phyloP scores from a whole-genome alignment of 352 stramenopile genomes.

The Phytophthora foliorum region DNA sequence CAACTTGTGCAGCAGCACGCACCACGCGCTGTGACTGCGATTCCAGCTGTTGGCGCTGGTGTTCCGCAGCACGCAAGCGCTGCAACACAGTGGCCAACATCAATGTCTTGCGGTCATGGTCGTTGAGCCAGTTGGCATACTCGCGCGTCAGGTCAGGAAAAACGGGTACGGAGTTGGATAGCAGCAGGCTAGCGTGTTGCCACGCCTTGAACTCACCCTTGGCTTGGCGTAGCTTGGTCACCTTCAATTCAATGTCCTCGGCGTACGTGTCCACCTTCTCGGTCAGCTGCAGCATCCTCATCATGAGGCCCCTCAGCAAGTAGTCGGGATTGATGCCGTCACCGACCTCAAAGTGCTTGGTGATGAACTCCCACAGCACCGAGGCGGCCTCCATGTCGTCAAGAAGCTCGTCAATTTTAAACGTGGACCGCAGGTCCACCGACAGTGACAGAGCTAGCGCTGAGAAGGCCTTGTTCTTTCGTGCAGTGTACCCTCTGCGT shows the following conservation, averaged over 20 bases:
- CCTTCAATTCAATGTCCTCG: slow-evolving; percentile 6
- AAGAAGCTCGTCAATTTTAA: slow-evolving; percentile 4
- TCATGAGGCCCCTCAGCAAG: background rate
- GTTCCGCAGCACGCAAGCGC: slow-evolving; percentile 4
- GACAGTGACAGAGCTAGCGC: slow-evolving; percentile 1
- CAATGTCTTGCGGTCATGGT: slow-evolving; percentile 2
- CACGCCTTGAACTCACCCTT: slow-evolving; percentile 10
- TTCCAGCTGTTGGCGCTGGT: slow-evolving; percentile 3
- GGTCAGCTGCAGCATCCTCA: slow-evolving; percentile 1
- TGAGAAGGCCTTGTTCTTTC: slow-evolving; percentile 5
- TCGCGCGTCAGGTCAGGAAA: slow-evolving; percentile 3
- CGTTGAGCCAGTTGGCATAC: slow-evolving; percentile 7
- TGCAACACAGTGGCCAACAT: slow-evolving; percentile 2
- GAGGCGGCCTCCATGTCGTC: slow-evolving; percentile 13
- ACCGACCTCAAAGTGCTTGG: slow-evolving; percentile 1
- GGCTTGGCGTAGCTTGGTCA: slow-evolving; percentile 6
- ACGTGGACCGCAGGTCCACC: background rate
- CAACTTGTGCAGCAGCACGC: no score
- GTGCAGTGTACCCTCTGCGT: background rate
- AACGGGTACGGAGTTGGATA: slow-evolving; percentile 6
- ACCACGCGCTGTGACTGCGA: background rate
- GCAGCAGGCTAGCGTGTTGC: slow-evolving; percentile 11
- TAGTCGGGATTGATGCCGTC: slow-evolving; percentile 13
- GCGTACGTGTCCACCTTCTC: background rate
- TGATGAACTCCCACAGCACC: background rate